Evolutionary conservation across 2,329 filamentous ascomycete genomes (phyloP).

Genomic region (Calonectria henricotiae): DNA sequence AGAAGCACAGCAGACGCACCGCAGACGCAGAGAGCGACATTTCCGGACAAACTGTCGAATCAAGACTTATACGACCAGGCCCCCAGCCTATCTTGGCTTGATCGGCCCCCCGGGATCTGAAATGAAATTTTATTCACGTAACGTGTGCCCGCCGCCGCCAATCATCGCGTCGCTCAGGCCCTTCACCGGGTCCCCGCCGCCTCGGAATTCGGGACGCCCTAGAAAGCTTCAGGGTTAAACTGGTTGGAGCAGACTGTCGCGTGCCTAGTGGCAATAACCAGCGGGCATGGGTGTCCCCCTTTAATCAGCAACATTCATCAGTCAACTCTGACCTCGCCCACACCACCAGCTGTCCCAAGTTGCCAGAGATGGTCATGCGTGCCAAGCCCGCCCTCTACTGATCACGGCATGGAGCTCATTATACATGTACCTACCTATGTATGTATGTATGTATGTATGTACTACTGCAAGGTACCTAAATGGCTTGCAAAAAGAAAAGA

Average conservation of each 20-base stretch:
- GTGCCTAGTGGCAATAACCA: conserved; percentile 14
- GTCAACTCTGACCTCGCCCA: not conserved
- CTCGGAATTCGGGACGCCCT: conserved; percentile 33
- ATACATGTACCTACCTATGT: not conserved
- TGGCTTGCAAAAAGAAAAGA: not conserved
- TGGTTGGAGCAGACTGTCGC: conserved; percentile 33
- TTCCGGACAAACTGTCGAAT: not conserved
- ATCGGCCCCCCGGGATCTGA: conserved; percentile 22
- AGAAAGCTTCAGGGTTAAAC: conserved; percentile 28
- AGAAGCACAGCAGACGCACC: no score
- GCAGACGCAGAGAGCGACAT: no score
- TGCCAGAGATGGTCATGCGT: not conserved
- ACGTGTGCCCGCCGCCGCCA: conserved; percentile 18
- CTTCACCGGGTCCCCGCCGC: conserved; percentile 9
- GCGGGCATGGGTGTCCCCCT: not conserved
- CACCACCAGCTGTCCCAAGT: not conserved
- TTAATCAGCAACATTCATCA: not conserved
- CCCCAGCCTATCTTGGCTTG: conserved; percentile 3
- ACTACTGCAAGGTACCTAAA: no score
- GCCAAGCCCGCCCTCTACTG: conserved; percentile 1
- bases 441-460: no score
- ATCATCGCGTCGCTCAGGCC: conserved; percentile 15
- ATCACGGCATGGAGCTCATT: not conserved
- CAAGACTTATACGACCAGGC: not conserved
- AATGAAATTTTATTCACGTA: conserved; percentile 31